Evolutionary conservation across 768 basidiomycete genomes (phyloP).

Genomic region (Boletus tylopilopsis): DNA sequence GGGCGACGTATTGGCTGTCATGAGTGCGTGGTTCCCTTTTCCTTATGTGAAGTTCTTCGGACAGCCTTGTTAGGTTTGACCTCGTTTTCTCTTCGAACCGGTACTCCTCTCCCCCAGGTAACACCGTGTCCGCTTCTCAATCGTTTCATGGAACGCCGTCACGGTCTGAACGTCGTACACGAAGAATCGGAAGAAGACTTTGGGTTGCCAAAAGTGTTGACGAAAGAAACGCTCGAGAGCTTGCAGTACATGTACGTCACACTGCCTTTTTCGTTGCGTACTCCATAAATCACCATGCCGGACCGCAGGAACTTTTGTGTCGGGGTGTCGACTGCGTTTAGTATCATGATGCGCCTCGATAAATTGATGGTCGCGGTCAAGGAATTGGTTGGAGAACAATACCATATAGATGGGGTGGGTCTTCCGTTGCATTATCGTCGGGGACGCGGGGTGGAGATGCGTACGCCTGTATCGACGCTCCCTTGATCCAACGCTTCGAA

Average conservation of each 20-base stretch:
- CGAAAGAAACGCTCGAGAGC: slow-evolving; percentile 67
- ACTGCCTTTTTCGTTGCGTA: background rate
- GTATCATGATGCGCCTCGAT: slow-evolving; percentile 68
- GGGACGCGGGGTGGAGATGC: no score
- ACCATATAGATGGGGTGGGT: no score
- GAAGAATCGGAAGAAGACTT: slow-evolving; percentile 72
- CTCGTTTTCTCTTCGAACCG: slow-evolving; percentile 69
- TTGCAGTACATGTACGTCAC: slow-evolving; percentile 71
- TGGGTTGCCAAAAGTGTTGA: slow-evolving; percentile 67
- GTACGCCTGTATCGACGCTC: no score
- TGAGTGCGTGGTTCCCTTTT: slow-evolving; percentile 45
- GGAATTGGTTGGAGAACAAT: slow-evolving; percentile 83
- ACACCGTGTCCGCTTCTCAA: slow-evolving; percentile 68
- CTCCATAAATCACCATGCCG: background rate
- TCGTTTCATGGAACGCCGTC: slow-evolving; percentile 43
- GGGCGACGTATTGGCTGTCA: slow-evolving; percentile 79
- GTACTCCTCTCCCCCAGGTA: slow-evolving; percentile 75
- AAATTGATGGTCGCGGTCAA: slow-evolving; percentile 77
- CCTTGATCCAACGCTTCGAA: no score
- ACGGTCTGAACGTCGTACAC: slow-evolving; percentile 64
- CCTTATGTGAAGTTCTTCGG: background rate
- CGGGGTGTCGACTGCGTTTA: slow-evolving; percentile 65
- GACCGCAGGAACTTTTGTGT: slow-evolving; percentile 60
- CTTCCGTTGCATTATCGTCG: no score
- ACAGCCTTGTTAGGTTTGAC: slow-evolving; percentile 55